phyloP scores from a whole-genome alignment of 2,329 filamentous ascomycete species.

The Drechslera avenae region DNA sequence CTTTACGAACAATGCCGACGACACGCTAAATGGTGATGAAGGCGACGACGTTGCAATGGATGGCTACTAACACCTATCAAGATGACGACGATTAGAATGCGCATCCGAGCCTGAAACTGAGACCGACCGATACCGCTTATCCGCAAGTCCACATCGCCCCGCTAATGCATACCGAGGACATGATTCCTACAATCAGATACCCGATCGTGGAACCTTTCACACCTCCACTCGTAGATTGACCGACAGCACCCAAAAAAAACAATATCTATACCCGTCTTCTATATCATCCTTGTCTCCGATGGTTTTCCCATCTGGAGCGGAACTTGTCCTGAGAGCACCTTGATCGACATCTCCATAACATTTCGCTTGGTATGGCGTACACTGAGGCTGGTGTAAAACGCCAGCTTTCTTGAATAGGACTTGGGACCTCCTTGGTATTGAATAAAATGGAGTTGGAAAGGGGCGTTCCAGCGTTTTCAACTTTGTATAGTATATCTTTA shows the following conservation, averaged over 20 bases:
- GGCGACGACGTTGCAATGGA: constrained; percentile 7
- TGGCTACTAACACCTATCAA: constrained; percentile 5
- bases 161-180: neutral
- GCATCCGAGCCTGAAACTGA: neutral
- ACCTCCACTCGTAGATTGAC: neutral
- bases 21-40: constrained; percentile 19
- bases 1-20: constrained; percentile 25
- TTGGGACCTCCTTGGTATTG: neutral
- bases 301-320: too few relatives aligned
- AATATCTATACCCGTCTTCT: neutral
- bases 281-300: neutral
- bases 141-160: neutral
- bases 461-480: neutral
- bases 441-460: neutral
- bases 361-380: neutral
- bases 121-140: neutral
- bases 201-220: neutral
- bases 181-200: neutral
- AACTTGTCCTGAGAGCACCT: too few relatives aligned
- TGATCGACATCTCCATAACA: neutral
- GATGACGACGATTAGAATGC: constrained; percentile 9
- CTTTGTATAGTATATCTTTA: neutral
- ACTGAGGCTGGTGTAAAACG: neutral
- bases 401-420: constrained; percentile 1
- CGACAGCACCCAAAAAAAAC: neutral